Evolutionary conservation across 2,329 filamentous ascomycete genomes (phyloP).

Genomic region (Fusarium musae): DNA sequence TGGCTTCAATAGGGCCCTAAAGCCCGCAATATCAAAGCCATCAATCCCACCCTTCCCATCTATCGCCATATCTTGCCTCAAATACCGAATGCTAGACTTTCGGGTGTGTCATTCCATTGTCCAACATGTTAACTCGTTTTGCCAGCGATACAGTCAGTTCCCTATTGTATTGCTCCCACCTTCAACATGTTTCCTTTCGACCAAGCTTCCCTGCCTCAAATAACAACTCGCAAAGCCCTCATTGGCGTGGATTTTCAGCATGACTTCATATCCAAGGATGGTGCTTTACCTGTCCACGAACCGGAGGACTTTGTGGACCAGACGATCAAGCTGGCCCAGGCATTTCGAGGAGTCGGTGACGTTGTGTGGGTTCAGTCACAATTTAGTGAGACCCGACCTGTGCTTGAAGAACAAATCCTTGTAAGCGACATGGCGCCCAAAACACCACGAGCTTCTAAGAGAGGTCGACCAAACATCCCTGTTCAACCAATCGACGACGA

Average conservation of each 20-base stretch:
- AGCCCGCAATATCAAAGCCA: slow-evolving; percentile 13
- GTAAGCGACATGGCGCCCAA: slow-evolving; percentile 50
- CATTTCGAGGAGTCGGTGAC: slow-evolving; percentile 76
- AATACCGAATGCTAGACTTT: slow-evolving; percentile 2
- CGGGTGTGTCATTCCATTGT: background rate
- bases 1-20: slow-evolving; percentile 22
- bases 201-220: slow-evolving; percentile 63
- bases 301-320: slow-evolving; percentile 74
- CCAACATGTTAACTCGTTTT: background rate
- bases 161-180: background rate
- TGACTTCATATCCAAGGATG: slow-evolving; percentile 79
- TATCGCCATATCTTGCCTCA: slow-evolving; percentile 2
- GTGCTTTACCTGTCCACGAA: slow-evolving; percentile 73
- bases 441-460: slow-evolving; percentile 14
- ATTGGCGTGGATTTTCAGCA: slow-evolving; percentile 90
- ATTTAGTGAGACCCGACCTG: slow-evolving; percentile 71
- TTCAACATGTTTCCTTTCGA: slow-evolving; percentile 67
- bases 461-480: slow-evolving; percentile 25
- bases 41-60: slow-evolving; percentile 10
- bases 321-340: slow-evolving; percentile 72
- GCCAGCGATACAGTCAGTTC: background rate
- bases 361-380: slow-evolving; percentile 88
- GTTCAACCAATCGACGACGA: slow-evolving; percentile 13
- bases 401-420: slow-evolving; percentile 64
- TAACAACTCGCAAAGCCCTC: slow-evolving; percentile 74